Evolutionary conservation across 2,329 filamentous ascomycete species (phyloP).

Genomic region (Penicillium oxalicum): DNA sequence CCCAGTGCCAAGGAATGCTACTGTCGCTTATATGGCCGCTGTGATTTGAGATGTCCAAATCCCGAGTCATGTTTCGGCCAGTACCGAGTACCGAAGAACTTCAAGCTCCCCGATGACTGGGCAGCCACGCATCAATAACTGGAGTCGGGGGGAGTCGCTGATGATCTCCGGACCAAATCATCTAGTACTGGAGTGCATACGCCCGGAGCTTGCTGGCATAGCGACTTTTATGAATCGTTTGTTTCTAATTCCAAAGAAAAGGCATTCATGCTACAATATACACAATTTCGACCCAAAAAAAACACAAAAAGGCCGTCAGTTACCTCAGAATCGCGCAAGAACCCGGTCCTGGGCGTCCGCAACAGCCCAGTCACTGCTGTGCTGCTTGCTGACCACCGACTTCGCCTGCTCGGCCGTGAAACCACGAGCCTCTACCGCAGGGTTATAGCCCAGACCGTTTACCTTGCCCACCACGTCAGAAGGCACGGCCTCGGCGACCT

Average conservation of each 20-base stretch:
- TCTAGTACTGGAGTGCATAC: neutral
- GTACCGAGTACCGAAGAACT: constrained; percentile 35
- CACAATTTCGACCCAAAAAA: constrained; percentile 4
- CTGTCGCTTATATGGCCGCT: constrained; percentile 41
- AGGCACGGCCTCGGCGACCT: constrained; percentile 54
- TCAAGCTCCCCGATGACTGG: constrained; percentile 35
- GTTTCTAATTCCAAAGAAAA: no score
- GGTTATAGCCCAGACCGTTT: constrained; percentile 80
- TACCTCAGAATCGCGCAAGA: constrained; percentile 56
- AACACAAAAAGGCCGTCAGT: neutral
- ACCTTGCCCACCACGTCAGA: constrained; percentile 59
- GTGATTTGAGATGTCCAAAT: constrained; percentile 30
- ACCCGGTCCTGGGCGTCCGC: constrained; percentile 69
- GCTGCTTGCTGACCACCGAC: constrained; percentile 63
- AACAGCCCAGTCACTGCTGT: constrained; percentile 66
- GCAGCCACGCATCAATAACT: constrained; percentile 24
- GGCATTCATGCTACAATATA: constrained; percentile 15
- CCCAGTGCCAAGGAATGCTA: constrained; percentile 40
- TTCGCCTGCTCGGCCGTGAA: constrained; percentile 74
- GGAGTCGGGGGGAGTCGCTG: neutral
- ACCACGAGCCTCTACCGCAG: constrained; percentile 80
- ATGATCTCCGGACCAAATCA: no score
- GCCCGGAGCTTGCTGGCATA: no score
- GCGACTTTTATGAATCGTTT: no score
- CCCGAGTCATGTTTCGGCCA: constrained; percentile 35